phyloP scores from a whole-genome alignment of 2,329 filamentous ascomycete species.

The Monosporascus cannonballus region DNA sequence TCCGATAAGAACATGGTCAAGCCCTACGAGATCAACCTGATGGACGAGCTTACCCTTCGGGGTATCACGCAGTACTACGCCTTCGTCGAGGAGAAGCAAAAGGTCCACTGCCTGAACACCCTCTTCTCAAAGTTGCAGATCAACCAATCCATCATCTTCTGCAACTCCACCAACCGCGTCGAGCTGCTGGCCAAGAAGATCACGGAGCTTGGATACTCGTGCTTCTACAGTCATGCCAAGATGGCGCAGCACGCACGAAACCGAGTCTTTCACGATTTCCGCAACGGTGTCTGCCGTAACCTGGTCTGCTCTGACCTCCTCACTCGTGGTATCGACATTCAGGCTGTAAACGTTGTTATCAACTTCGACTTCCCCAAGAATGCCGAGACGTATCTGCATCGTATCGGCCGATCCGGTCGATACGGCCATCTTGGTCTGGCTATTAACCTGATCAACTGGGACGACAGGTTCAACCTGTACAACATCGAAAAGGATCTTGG shows the following conservation, averaged over 20 bases:
- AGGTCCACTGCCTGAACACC: conserved; percentile 97
- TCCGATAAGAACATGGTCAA: conserved; percentile 96
- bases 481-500: conserved; percentile 96
- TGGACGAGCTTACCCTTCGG: conserved; percentile 96
- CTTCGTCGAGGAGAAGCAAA: conserved; percentile 98
- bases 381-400: conserved; percentile 96
- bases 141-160: conserved; percentile 99
- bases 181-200: conserved; percentile 98
- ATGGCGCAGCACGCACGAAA: conserved; percentile 98
- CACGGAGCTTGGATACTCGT: conserved; percentile 96
- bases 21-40: conserved; percentile 98
- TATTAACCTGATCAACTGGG: conserved; percentile 99
- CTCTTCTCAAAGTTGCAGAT: conserved; percentile 99
- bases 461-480: conserved; percentile 97
- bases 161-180: conserved; percentile 97
- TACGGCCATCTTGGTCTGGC: conserved; percentile 96
- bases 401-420: conserved; percentile 93
- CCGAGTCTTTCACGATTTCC: conserved; percentile 98
- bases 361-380: conserved; percentile 99
- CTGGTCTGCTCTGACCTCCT: conserved; percentile 96
- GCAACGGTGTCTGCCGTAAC: conserved; percentile 95
- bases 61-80: conserved; percentile 99
- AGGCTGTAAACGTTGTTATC: conserved; percentile 98
- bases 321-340: conserved; percentile 98
- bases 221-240: conserved; percentile 97